Base-by-base conservation (phyloP, 2,329 filamentous ascomycete genomes). In the Microdochium paspali region DNA sequence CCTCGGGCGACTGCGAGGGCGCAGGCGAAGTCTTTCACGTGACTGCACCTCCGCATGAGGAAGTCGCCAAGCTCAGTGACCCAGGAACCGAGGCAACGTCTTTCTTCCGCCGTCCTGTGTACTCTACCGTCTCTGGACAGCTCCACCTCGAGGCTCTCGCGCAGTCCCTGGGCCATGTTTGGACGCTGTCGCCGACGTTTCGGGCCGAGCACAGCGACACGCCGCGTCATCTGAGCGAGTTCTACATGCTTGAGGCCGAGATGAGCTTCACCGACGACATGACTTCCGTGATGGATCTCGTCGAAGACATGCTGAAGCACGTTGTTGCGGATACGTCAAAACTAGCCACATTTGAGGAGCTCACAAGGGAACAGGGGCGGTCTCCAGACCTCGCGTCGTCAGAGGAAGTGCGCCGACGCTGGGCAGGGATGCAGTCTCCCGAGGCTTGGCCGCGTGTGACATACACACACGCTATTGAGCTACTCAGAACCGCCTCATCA, bases 201-300 rank as follows among this genome's bases (percentile, higher is more conserved):
- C 82, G 93, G 31, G 93, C 93, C 3, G 93, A 96, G 65, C 84
- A 83, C 61, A 96, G 90, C 66, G 90, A 97, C 60, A 97, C 93
- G 0, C 84, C 90, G 5, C 82, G 93, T 24, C 93, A 98, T 66
- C 73, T 98, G 51, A 95, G 89, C 69, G 93, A 98, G 61, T 97
- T 98, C 60, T 97, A 97, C 68, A 97, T 98, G 93, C 78, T 98
- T 2, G 93, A 98, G 66, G 90, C 84, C 15, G 93, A 98, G 65
- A 72, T 90, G 62, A 84, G 82, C 58, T 95, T 95, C 62, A 78
- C 84, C 39, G 74, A 86, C 44, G 70, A 81, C 53, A 72, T 95
- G 54, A 69, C 76, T 25, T 70, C 77, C 24, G 73, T 98, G 56
- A 93, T 95, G 77, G 73, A 83, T 48, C 65, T 91, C n/a, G 78